Base-by-base conservation (phyloP, 1,284 basidiomycete genomes). In the Crepidotus sp. region DNA sequence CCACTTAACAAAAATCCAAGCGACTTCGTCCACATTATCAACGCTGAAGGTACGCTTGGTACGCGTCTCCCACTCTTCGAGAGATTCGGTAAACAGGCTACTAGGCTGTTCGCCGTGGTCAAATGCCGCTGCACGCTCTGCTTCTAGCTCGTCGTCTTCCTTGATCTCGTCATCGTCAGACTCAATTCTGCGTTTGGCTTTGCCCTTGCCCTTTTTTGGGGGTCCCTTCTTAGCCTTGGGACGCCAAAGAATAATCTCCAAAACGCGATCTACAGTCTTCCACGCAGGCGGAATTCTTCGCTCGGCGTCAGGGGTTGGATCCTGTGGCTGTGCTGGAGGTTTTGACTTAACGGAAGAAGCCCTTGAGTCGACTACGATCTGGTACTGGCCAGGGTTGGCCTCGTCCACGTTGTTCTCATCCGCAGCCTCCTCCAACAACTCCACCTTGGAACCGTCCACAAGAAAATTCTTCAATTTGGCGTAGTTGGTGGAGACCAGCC, bases 1-100 rank as follows among this genome's bases (percentile, higher is more conserved):
- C 90, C 92, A 97, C 62, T 96, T 97, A 54, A 90, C 72, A 58
- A 88, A 86, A 6, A 72, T 74, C 80, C 83, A 88, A n/a, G 80
- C 68, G 26, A 91, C 74, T 32, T 72, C 61, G 19, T 76, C 66
- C 14, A 78, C 72, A 53, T 85, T 70, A 2, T 73, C 62, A 36
- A 66, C 59, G 5, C 59, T 61, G n/a, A 91, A 62, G 15, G 59
- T 57, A 22, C 63, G 45, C 6, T 65, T 61, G 32, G 67, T 69
- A 40, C 68, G 64, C 13, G 57, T 54, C 57, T 85, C 76, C 72
- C 79, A 89, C 15, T 79, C 71, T 7, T 73, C 68, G 8, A 79
- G 54, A 0, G 74, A 75, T 52, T 80, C 74, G 17, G 74, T 69
- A 18, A 72, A 56, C 31, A 67, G 59, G 4, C 63, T 56, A 29